Percentiles rank a stretch among this genome's conserved stretches.
These are phyloP conservation scores for Barnettozyma californica DNA, from an alignment of 805 yeast species.

Conservation along the genomic window DNA sequence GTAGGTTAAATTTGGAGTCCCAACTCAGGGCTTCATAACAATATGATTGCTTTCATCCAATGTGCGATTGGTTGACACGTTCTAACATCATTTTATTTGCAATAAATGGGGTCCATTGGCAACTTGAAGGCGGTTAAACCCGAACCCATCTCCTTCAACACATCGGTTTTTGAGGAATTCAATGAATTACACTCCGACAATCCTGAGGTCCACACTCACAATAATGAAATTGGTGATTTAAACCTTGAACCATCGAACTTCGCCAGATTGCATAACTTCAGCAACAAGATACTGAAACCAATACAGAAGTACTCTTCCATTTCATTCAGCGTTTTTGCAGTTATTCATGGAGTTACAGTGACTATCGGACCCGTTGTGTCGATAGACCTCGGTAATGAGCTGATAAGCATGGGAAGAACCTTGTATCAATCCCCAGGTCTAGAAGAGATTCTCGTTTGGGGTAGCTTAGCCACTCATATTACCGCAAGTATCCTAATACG, in stretches of 20 bases:
- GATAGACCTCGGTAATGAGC: constrained; percentile 40
- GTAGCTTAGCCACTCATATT: constrained; percentile 44
- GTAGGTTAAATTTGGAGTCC: neutral
- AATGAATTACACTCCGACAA: neutral
- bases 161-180: neutral
- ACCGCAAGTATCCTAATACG: constrained; percentile 47
- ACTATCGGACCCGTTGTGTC: constrained; percentile 49
- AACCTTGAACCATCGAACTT: neutral
- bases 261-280: neutral
- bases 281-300: constrained; percentile 12
- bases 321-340: constrained; percentile 49
- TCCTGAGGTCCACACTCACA: neutral
- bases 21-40: neutral
- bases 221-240: neutral
- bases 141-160: neutral
- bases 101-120: neutral
- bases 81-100: neutral
- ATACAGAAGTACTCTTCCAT: constrained; percentile 59
- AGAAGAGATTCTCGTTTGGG: constrained; percentile 45
- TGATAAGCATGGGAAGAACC: constrained; percentile 55
- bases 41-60: neutral
- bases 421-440: constrained; percentile 51
- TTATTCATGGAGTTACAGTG: constrained; percentile 53
- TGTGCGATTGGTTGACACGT: neutral
- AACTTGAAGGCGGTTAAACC: neutral